phyloP scores from a whole-genome alignment of 441 rosid species.

The Cnidoscolus chayamansa region DNA sequence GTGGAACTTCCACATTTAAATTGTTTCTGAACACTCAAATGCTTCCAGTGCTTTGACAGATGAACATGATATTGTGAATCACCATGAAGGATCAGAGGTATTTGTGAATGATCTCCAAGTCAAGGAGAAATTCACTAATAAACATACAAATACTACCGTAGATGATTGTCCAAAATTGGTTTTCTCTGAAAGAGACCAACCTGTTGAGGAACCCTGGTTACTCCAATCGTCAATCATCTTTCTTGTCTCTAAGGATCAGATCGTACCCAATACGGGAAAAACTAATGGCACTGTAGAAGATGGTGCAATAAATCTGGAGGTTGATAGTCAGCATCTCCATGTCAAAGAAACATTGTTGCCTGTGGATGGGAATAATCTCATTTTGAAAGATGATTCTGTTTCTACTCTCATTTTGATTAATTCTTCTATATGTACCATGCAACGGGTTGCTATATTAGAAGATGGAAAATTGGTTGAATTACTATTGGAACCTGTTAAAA shows the following conservation, averaged over 20 bases:
- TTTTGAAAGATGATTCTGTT: conserved; percentile 43
- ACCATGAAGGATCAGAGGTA: conserved; percentile 31
- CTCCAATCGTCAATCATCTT: conserved; percentile 34
- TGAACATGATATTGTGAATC: conserved; percentile 38
- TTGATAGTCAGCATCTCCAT: conserved; percentile 38
- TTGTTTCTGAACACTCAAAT: conserved; percentile 86
- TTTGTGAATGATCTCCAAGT: conserved; percentile 34
- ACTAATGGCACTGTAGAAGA: conserved; percentile 29
- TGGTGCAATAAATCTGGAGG: conserved; percentile 24
- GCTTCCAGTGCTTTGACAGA: conserved; percentile 95
- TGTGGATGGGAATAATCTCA: conserved; percentile 37
- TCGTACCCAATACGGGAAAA: conserved; percentile 28
- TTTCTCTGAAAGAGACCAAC: conserved; percentile 56
- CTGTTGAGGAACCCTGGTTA: conserved; percentile 95
- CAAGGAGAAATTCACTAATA: conserved; percentile 34
- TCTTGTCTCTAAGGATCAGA: conserved; percentile 27
- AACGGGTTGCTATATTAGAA: conserved; percentile 93
- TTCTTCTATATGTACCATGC: conserved; percentile 91
- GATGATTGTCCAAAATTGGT: conserved; percentile 29
- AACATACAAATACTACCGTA: conserved; percentile 27
- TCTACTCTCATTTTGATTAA: conserved; percentile 69
- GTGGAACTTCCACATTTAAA: conserved; percentile 29
- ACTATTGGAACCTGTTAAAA: conserved; percentile 87
- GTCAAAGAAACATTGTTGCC: conserved; percentile 42
- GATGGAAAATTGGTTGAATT: conserved; percentile 85